Evolutionary conservation across 371 early-diverging fungal species (phyloP).

Genomic region (Apophysomyces variabilis): DNA sequence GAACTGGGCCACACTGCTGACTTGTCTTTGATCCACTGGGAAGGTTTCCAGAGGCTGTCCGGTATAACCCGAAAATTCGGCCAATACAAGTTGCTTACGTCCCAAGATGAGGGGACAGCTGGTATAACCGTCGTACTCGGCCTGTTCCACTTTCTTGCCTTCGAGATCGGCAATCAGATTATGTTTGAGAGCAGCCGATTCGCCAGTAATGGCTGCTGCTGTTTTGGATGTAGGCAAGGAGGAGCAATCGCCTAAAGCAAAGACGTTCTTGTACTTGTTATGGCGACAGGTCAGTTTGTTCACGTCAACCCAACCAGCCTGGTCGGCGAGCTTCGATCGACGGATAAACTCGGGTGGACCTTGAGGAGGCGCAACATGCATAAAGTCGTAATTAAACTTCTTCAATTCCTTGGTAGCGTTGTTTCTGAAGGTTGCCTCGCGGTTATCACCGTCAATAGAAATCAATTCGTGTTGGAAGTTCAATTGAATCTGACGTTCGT

Average conservation of each 20-base stretch:
- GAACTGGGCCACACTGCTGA: constrained; percentile 66
- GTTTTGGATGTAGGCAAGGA: constrained; percentile 91
- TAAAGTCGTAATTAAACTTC: constrained; percentile 74
- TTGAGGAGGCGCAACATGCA: constrained; percentile 92
- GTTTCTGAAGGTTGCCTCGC: constrained; percentile 75
- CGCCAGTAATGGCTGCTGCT: constrained; percentile 85
- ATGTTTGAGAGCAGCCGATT: constrained; percentile 76
- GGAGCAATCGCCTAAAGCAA: constrained; percentile 83
- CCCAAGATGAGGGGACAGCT: constrained; percentile 82
- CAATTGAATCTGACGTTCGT: constrained; percentile 70
- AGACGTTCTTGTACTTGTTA: constrained; percentile 79
- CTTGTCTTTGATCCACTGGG: constrained; percentile 80
- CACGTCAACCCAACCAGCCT: constrained; percentile 86
- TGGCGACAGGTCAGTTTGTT: constrained; percentile 81
- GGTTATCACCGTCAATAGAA: constrained; percentile 66
- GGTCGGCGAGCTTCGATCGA: constrained; percentile 70
- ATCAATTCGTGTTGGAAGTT: constrained; percentile 76
- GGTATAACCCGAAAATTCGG: constrained; percentile 88
- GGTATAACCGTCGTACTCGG: constrained; percentile 86
- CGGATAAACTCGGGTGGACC: constrained; percentile 80
- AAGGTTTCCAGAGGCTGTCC: constrained; percentile 84
- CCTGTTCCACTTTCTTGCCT: constrained; percentile 48
- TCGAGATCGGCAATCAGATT: constrained; percentile 77
- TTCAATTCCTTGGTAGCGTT: constrained; percentile 60
- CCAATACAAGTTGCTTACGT: constrained; percentile 79